These are phyloP conservation scores for Naganishia vaughanmartiniae DNA, from an alignment of 768 basidiomycete genomes.

Conservation along the genomic window DNA sequence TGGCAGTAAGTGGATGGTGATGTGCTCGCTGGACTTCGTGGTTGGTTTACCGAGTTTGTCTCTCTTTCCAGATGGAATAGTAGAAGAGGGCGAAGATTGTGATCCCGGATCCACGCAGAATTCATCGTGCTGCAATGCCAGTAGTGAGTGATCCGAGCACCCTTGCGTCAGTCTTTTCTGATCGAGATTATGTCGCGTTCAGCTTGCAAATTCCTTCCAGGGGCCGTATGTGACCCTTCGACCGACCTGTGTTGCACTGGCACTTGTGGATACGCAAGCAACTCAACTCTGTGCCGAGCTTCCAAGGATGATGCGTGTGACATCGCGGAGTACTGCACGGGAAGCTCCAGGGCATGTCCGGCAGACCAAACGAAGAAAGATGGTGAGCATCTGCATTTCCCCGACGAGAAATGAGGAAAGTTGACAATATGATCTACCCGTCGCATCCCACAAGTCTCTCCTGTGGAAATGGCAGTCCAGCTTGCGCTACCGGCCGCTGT, in stretches of 20 bases:
- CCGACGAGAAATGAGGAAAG: not conserved
- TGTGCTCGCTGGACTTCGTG: conserved; percentile 52
- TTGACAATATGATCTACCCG: not conserved
- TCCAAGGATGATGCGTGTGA: conserved; percentile 69
- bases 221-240: conserved; percentile 73
- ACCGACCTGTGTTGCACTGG: conserved; percentile 72
- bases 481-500: conserved; percentile 75
- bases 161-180: not conserved
- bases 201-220: conserved; percentile 60
- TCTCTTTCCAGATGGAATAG: conserved; percentile 45
- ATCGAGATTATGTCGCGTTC: not conserved
- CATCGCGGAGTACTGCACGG: conserved; percentile 69
- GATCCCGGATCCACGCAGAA: conserved; percentile 67
- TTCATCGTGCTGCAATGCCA: conserved; percentile 67
- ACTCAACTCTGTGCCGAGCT: conserved; percentile 67
- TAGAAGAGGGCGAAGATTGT: conserved; percentile 71
- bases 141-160: conserved; percentile 52
- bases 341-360: conserved; percentile 71
- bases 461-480: conserved; percentile 65
- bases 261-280: conserved; percentile 64
- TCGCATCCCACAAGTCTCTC: conserved; percentile 45
- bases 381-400: conserved; percentile 53
- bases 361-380: conserved; percentile 63
- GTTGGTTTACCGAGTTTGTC: not conserved
- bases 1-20: conserved; percentile 53